Conservation (phyloP, 2,329 filamentous ascomycete species). For the Drechslera avenae region DNA sequence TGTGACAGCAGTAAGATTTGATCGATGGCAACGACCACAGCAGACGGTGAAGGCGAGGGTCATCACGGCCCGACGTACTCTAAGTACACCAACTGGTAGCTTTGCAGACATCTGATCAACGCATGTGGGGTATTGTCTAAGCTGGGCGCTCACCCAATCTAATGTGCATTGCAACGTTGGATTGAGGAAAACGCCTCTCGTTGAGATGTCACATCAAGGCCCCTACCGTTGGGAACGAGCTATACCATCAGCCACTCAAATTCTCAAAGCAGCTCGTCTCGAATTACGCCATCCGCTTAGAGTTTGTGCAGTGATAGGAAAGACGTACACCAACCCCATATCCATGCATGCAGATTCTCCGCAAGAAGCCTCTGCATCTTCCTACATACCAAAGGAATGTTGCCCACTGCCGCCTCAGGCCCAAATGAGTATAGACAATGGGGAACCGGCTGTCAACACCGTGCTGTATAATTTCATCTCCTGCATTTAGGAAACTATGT, state of each 20-base stretch:
- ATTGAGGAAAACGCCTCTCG: slow-evolving; percentile 34
- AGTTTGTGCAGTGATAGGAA: background rate
- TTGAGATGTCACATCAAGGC: slow-evolving; percentile 33
- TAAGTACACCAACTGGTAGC: slow-evolving; percentile 19
- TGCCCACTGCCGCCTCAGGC: slow-evolving; percentile 2
- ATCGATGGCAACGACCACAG: slow-evolving; percentile 23
- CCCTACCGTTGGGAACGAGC: slow-evolving; percentile 33
- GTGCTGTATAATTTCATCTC: slow-evolving; percentile 12
- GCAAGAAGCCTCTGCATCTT: slow-evolving; percentile 15
- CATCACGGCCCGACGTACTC: slow-evolving; percentile 16
- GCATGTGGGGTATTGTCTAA: slow-evolving; percentile 28
- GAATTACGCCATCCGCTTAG: slow-evolving; percentile 9
- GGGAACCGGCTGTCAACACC: slow-evolving; percentile 14
- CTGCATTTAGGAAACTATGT: background rate
- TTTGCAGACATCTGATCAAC: slow-evolving; percentile 24
- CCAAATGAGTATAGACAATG: slow-evolving; percentile 7
- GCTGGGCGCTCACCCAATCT: slow-evolving; percentile 28
- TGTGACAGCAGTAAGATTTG: slow-evolving; percentile 17
- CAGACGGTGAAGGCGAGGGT: slow-evolving; percentile 19
- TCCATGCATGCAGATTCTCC: slow-evolving; percentile 26
- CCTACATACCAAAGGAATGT: slow-evolving; percentile 22
- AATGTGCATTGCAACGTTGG: slow-evolving; percentile 41
- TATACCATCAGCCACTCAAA: slow-evolving; percentile 23
- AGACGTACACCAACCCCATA: slow-evolving; percentile 3
- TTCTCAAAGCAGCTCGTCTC: slow-evolving; percentile 18